These are phyloP conservation scores for Dendrobium chrysotoxum DNA, from an alignment of 106 monocot genomes.

Conservation along the genomic window DNA sequence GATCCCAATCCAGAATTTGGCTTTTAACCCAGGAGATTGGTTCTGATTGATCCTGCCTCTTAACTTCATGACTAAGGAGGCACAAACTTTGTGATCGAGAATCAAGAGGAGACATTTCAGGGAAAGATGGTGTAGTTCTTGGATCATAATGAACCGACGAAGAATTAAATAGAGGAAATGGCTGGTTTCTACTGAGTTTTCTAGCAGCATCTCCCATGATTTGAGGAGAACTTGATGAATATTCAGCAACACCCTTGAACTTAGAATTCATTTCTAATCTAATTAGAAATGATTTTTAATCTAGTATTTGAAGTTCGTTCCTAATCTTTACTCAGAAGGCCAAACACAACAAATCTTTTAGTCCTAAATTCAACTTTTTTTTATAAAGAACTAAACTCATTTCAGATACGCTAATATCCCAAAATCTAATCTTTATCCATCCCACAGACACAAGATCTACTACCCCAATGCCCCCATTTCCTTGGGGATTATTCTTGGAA, in stretches of 20 bases:
- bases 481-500: neutral
- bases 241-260: neutral
- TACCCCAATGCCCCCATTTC: neutral
- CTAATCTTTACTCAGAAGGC: neutral
- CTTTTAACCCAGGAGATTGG: conserved; percentile 8
- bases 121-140: neutral
- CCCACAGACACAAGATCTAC: neutral
- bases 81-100: no score
- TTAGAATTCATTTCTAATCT: neutral
- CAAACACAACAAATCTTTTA: neutral
- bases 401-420: neutral
- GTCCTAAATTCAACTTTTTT: neutral
- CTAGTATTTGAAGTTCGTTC: neutral
- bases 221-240: neutral
- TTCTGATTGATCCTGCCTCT: conserved; percentile 17
- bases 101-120: neutral
- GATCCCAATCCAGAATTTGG: conserved; percentile 50
- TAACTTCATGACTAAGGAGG: neutral
- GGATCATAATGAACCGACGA: neutral
- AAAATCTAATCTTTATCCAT: neutral
- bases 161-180: neutral
- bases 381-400: neutral
- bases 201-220: neutral
- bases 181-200: neutral
- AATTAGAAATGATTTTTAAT: neutral